Base-by-base conservation (phyloP, 1,139 yeast species). In the Candida anutae region DNA sequence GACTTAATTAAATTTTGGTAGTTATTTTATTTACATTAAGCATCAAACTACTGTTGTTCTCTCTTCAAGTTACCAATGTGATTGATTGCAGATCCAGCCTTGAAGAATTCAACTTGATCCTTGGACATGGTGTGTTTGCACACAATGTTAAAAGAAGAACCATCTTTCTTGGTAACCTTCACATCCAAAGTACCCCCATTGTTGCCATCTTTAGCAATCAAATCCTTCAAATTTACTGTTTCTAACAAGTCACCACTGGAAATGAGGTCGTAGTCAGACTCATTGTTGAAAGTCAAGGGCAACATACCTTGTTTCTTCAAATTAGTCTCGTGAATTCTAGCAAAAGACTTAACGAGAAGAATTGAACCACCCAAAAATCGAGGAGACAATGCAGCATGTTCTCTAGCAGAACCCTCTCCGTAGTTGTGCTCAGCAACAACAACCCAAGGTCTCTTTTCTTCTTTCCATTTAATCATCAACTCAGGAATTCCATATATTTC, bases 371-470 rank as follows among this genome's bases (percentile, higher is more conserved):
- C 96, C 30, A 90, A 68, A 65, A 82, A 90, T 55, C 94, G 72
- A 37, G 98, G 98, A 23, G 93, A 84, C 48, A 90, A 66, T 5
- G 98, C 98, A 30, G 98, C 98, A 50, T 90, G 98, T 55, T 90
- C 98, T 69, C 98, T 82, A 15, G 98, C 96, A 31, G 96, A 85
- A 40, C 98, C 98, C 66, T 90, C 98, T 58, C 98, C 98, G 48
- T 88, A 90, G 62, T 90, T 90, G 53, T 90, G 95, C 53, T 88
- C 98, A 28, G 96, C 98, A 38, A 90, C 81, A 27, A 90, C 96
- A 39, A 77, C 71, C 98, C 98, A 90, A 12, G 94, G 93, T 44
- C 84, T 73, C 6, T 58, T 45, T 38, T 84, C 93, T 25, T 74
- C 64, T 58, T 88, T 88, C 96, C 96, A 90, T 53, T 83, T 82